Base-by-base conservation (phyloP, 257 asterid species). In the Solanum medicagineum region DNA sequence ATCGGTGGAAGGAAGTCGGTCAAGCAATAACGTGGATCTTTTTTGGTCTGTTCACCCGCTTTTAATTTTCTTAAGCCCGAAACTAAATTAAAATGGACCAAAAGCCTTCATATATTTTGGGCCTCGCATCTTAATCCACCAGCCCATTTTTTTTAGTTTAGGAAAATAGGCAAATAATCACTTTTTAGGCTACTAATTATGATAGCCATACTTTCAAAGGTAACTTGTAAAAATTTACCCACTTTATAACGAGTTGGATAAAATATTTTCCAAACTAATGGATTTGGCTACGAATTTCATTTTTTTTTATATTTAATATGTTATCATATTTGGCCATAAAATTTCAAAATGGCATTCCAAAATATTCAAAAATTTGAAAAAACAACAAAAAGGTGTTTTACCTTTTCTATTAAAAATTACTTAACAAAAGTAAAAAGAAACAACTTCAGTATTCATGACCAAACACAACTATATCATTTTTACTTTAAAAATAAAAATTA, bases 1-100 rank as follows among this genome's bases (percentile, higher is more conserved):
- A 89, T 89, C 91, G 92, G 91, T 81, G 90, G 59, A 51, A 59
- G 85, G 81, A 83, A 84, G 93, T 88, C 92, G 89, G 91, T 90
- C 93, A 92, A 85, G 85, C 90, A 94, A 90, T 84, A 87, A 87
- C 66, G 89, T 85, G 91, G 89, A 63, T 87, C 26, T 45, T 81
- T 80, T 59, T 80, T 80, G 16, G 42, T 49, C 24, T n/a, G 7
- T 40, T 56, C 84, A 45, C 84, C 84, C 40, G 73, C 17, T 81
- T 81, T 81, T 59, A 59, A 81, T 60, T 81, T 49, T 79, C 47
- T 29, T 57, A 62, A 63, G 73, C 73, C 84, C 49, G 17, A 45
- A 40, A 81, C 26, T 1, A 56, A 15, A 36, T 62, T 15, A 47
- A 51, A 47, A 57, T 80, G 51, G 83, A 53, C 83, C 49, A 53